Percentiles rank a stretch among this genome's conserved stretches.
Conservation (phyloP, 2,329 filamentous ascomycete genomes). For the Neodidymelliopsis sp. region DNA sequence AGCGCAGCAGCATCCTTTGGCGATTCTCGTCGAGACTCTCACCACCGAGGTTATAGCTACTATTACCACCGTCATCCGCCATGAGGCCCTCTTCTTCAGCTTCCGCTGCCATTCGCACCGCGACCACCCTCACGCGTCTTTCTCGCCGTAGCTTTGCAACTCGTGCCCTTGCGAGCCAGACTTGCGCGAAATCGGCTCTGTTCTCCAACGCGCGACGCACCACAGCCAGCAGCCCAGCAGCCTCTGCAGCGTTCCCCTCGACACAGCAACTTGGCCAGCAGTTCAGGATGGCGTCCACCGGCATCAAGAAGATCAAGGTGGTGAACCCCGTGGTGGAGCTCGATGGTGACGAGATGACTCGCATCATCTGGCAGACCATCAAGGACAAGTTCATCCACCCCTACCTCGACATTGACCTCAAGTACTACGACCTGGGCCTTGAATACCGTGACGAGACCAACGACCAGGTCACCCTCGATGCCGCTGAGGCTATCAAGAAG, state of each 20-base stretch:
- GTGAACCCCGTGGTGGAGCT: slow-evolving; percentile 99
- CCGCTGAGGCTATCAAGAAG: slow-evolving; percentile 98
- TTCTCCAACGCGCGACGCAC: slow-evolving; percentile 26
- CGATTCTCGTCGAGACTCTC: slow-evolving; percentile 21
- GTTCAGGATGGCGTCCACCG: slow-evolving; percentile 55
- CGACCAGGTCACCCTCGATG: slow-evolving; percentile 93
- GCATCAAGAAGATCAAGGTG: slow-evolving; percentile 99
- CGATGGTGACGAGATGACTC: slow-evolving; percentile 94
- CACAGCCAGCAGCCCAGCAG: slow-evolving; percentile 20
- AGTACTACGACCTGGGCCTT: slow-evolving; percentile 95
- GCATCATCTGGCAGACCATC: slow-evolving; percentile 99
- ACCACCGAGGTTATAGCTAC: slow-evolving; percentile 40
- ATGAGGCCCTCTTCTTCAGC: slow-evolving; percentile 43
- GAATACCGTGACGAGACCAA: slow-evolving; percentile 95
- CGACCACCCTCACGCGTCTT: slow-evolving; percentile 27
- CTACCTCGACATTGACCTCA: slow-evolving; percentile 96
- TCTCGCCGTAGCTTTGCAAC: slow-evolving; percentile 41
- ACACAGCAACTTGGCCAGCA: slow-evolving; percentile 18
- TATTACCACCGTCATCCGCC: slow-evolving; percentile 22
- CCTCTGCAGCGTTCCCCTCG: slow-evolving; percentile 9
- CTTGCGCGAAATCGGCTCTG: slow-evolving; percentile 34
- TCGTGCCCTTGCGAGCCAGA: slow-evolving; percentile 34
- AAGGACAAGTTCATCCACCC: slow-evolving; percentile 98
- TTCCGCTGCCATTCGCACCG: slow-evolving; percentile 36
- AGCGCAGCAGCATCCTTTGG: slow-evolving; percentile 21